phyloP scores from a whole-genome alignment of 371 early-diverging fungal species.

The Lichtheimia ornata region DNA sequence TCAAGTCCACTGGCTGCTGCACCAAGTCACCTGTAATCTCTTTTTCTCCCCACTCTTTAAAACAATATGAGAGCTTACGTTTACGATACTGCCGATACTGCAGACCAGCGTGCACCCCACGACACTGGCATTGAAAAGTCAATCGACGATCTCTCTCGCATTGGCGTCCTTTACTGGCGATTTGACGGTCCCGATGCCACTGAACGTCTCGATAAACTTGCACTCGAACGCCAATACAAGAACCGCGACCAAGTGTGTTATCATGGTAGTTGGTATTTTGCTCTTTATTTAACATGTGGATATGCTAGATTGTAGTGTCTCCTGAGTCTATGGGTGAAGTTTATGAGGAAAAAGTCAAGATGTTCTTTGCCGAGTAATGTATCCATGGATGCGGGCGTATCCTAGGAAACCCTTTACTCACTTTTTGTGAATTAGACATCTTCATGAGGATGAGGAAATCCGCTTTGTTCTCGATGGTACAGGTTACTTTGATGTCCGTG shows the following conservation, averaged over 20 bases:
- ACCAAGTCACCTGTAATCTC: not conserved
- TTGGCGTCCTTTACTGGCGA: constrained; percentile 78
- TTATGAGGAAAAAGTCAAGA: constrained; percentile 91
- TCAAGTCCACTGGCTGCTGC: not conserved
- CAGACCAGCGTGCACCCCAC: constrained; percentile 74
- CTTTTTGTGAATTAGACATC: constrained; percentile 55
- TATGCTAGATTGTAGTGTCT: constrained; percentile 58
- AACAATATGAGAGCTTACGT: constrained; percentile 69
- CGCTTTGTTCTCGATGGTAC: constrained; percentile 88
- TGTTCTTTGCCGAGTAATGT: constrained; percentile 86
- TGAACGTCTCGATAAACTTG: constrained; percentile 69
- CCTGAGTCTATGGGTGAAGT: constrained; percentile 71
- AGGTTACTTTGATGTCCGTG: constrained; percentile 90
- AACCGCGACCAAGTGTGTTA: constrained; percentile 80
- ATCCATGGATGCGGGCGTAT: too few relatives aligned
- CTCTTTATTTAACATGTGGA: not conserved
- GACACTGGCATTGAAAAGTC: constrained; percentile 65
- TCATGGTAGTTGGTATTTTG: not conserved
- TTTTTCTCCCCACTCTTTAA: constrained; percentile 12
- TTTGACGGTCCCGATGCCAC: constrained; percentile 61
- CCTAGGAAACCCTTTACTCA: too few relatives aligned
- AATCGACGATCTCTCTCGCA: constrained; percentile 59
- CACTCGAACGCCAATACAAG: constrained; percentile 80
- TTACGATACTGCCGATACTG: constrained; percentile 52
- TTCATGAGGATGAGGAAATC: constrained; percentile 98